phyloP scores from a whole-genome alignment of 2,329 filamentous ascomycete species.

The Xylariaceae sp. region DNA sequence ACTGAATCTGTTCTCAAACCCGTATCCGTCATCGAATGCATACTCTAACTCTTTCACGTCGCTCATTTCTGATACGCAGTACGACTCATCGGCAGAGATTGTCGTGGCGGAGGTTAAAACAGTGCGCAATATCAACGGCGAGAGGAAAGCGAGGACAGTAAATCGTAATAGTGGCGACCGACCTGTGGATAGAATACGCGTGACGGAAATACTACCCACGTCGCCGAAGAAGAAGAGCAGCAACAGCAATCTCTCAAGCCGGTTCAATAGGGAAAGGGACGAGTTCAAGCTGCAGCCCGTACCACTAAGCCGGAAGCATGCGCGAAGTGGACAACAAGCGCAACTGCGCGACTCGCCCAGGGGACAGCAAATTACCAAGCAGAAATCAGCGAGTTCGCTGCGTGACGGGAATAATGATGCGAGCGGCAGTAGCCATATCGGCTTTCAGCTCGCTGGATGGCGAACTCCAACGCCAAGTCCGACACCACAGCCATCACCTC shows the following conservation, averaged over 20 bases:
- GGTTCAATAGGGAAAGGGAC: conserved; percentile 15
- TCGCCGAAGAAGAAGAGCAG: background rate
- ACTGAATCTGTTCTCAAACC: background rate
- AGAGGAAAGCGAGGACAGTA: background rate
- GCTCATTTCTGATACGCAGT: background rate
- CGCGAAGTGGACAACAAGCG: background rate
- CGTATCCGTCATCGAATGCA: background rate
- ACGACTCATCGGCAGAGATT: background rate
- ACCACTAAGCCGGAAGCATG: conserved; percentile 20
- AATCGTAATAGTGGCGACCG: background rate
- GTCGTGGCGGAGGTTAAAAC: background rate
- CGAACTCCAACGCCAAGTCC: background rate
- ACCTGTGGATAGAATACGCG: background rate
- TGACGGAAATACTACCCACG: background rate
- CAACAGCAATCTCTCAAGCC: background rate
- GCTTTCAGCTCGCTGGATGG: conserved; percentile 29
- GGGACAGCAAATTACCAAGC: background rate
- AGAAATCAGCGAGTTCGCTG: background rate
- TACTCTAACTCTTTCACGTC: background rate
- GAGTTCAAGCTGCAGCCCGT: conserved; percentile 35
- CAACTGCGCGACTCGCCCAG: background rate
- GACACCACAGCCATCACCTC: background rate
- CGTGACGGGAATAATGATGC: background rate
- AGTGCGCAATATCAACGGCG: background rate
- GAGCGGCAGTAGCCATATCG: conserved; percentile 18